Percentiles rank a stretch among this genome's conserved stretches.
phyloP scores from a whole-genome alignment of 805 yeast genomes.

The Suhomyces sp. region DNA sequence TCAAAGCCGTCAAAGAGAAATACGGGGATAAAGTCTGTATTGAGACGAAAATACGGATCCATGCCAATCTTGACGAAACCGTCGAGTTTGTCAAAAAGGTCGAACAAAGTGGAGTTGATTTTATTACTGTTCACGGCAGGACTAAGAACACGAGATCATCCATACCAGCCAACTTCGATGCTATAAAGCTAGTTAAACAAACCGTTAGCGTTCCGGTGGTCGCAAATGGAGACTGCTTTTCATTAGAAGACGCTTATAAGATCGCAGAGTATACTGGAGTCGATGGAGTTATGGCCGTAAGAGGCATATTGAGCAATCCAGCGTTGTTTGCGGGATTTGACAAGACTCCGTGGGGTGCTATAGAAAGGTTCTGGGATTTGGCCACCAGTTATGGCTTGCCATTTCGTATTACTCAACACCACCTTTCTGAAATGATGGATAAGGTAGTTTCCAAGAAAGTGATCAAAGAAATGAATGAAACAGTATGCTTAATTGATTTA shows the following conservation, averaged over 20 bases:
- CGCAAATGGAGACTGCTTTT: constrained; percentile 96
- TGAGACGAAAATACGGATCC: constrained; percentile 91
- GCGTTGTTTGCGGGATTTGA: constrained; percentile 75
- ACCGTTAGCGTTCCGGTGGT: constrained; percentile 71
- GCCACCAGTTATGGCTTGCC: constrained; percentile 81
- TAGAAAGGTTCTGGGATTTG: constrained; percentile 80
- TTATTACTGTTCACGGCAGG: constrained; percentile 92
- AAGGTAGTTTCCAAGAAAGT: constrained; percentile 35
- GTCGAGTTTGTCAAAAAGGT: constrained; percentile 66
- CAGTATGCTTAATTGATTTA: constrained; percentile 56
- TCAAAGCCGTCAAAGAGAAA: constrained; percentile 70
- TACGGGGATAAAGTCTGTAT: constrained; percentile 72
- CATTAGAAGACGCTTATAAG: constrained; percentile 55
- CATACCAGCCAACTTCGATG: constrained; percentile 77
- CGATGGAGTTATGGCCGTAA: constrained; percentile 93
- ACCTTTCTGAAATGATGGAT: constrained; percentile 81
- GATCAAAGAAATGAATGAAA: constrained; percentile 58
- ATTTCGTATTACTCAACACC: constrained; percentile 81
- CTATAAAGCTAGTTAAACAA: constrained; percentile 63
- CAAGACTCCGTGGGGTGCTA: constrained; percentile 85
- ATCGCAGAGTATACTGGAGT: constrained; percentile 69
- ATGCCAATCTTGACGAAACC: constrained; percentile 70
- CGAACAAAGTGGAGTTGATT: constrained; percentile 88
- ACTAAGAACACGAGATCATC: constrained; percentile 82
- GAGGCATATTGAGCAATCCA: constrained; percentile 86